Evolutionary conservation across 345 rosid species (phyloP), one percentile per base, ranked within the genome.

Genomic region (Anacardium occidentale): DNA sequence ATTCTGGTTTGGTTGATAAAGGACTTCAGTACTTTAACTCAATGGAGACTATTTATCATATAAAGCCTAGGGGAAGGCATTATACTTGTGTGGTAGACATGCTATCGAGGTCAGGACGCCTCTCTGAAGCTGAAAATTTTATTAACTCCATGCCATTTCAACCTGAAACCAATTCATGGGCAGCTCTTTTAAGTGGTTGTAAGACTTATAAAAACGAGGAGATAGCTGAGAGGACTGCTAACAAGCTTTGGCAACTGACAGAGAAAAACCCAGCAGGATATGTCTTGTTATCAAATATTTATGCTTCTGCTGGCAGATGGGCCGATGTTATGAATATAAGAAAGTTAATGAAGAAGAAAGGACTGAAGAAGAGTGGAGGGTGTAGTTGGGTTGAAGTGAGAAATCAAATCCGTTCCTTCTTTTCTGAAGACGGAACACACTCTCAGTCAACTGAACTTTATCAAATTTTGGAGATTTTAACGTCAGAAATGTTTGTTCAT

Each of bases 231-330:
- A 82, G 80, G 72, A 69, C 79, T 34, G 84, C 82, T 7, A 76
- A 58, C 64, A 86, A 78, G 76, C 88, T 88, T 4, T 75, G 76
- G 48, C 62, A 76, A 70, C 52, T 76, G 60, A 80, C 75, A 18
- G 83, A 75, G n/a, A 69, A 77, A 65, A 79, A 72, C 50, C 69
- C 87, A 2, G 83, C 76, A 5, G 83, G 79, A 21, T 85, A 77
- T 26, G 81, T 86, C 6, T 71, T 86, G 77, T 65, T 88, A 79
- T 88, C 90, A 1, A 88, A 88, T 70, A 74, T 88, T n/a, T 82
- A 84, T 58, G 90, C 90, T 56, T 84, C 89, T 20, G 81, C 83
- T 42, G 88, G 90, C 63, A 81, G 81, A 69, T 86, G 92, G 92
- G 56, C 11, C 32, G 87, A 86, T 70, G 90, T 77, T 54, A 47